Percentiles rank a stretch among this genome's conserved stretches.
phyloP scores from a whole-genome alignment of 768 basidiomycete genomes.

The Rubroboletus pulcherrimus region DNA sequence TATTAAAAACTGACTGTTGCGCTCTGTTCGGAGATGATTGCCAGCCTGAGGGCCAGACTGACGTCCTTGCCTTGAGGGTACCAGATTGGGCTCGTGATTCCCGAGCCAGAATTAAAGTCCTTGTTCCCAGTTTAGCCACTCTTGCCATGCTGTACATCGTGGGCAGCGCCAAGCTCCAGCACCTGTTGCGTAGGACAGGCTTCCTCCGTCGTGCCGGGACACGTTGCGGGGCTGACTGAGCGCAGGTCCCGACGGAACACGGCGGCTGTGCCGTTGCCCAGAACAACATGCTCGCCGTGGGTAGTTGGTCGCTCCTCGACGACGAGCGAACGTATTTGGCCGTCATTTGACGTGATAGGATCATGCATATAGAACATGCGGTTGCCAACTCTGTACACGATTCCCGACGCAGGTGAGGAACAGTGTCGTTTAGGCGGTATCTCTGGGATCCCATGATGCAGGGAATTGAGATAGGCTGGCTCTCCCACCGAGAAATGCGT shows the following conservation, averaged over 20 bases:
- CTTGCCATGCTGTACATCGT: background rate
- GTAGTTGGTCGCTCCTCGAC: background rate
- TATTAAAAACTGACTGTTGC: background rate
- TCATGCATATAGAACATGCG: background rate
- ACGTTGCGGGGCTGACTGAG: background rate
- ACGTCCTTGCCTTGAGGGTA: background rate
- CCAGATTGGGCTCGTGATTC: background rate
- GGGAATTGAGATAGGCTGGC: background rate
- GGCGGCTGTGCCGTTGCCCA: background rate
- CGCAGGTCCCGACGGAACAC: background rate
- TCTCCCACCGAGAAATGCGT: background rate
- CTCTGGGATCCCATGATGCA: background rate
- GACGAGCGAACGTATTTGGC: background rate
- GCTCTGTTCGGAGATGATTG: conserved; percentile 3
- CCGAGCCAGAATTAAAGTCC: background rate
- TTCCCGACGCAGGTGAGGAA: background rate
- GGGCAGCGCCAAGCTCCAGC: background rate
- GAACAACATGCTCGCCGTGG: background rate
- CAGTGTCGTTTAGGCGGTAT: background rate
- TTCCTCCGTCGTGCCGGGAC: background rate
- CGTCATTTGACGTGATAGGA: background rate
- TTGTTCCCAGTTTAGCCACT: background rate
- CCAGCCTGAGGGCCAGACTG: background rate
- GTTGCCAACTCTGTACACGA: background rate
- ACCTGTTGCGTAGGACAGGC: background rate